A percentile compares a stretch with the other conserved stretches of the same genome.
Evolutionary conservation across 441 rosid species (phyloP).

Genomic region (Adansonia grandidieri): DNA sequence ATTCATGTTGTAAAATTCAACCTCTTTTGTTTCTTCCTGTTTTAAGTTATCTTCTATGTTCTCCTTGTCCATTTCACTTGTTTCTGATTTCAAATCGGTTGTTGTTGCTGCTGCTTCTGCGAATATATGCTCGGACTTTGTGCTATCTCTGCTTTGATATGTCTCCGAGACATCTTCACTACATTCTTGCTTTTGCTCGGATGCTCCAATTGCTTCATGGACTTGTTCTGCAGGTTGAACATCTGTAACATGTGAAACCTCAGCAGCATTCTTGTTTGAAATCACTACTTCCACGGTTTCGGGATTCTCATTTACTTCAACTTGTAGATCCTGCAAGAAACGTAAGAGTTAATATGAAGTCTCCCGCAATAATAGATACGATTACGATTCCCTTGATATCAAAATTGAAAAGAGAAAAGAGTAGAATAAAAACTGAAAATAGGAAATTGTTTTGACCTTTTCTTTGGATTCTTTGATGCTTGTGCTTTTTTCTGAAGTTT

Average conservation of each 20-base stretch:
- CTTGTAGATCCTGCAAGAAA: slow-evolving; percentile 33
- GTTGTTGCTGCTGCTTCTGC: slow-evolving; percentile 5
- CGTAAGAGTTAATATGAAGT: slow-evolving; percentile 1
- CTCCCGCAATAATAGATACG: neutral
- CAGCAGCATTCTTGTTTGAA: slow-evolving; percentile 14
- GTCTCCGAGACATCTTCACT: slow-evolving; percentile 28
- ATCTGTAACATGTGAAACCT: slow-evolving; percentile 24
- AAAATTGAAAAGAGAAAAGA: neutral
- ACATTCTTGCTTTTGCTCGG: slow-evolving; percentile 27
- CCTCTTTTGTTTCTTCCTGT: slow-evolving; percentile 35
- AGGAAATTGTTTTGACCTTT: slow-evolving; percentile 22
- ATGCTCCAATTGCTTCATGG: slow-evolving; percentile 31
- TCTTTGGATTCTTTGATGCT: slow-evolving; percentile 11
- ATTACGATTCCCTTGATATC: neutral
- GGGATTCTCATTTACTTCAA: slow-evolving; percentile 27
- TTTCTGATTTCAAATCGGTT: slow-evolving; percentile 30
- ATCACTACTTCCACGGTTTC: slow-evolving; percentile 32
- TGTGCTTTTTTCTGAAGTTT: slow-evolving; percentile 28
- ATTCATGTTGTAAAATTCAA: slow-evolving; percentile 28
- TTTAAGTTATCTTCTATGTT: slow-evolving; percentile 22
- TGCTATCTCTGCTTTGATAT: slow-evolving; percentile 1
- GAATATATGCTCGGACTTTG: neutral
- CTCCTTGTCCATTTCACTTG: slow-evolving; percentile 16
- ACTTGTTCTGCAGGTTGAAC: slow-evolving; percentile 35
- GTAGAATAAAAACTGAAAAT: neutral